These are phyloP conservation scores for Beauveria australis DNA, from an alignment of 2,329 filamentous ascomycete species.

Conservation along the genomic window DNA sequence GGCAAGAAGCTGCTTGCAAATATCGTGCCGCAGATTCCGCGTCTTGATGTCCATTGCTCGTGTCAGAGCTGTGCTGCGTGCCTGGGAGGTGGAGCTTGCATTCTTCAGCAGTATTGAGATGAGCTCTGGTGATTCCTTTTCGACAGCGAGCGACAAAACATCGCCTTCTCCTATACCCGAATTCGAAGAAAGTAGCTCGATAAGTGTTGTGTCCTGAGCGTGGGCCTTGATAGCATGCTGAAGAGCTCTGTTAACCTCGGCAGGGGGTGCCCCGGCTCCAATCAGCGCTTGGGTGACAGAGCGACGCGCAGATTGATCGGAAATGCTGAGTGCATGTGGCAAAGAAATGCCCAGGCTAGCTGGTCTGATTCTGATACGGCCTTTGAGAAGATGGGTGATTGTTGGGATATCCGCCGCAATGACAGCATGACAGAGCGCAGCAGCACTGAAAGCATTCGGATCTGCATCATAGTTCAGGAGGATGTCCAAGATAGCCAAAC, in stretches of 20 bases:
- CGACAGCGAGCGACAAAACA: slow-evolving; percentile 38
- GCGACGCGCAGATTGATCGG: slow-evolving; percentile 42
- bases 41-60: slow-evolving; percentile 35
- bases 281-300: slow-evolving; percentile 42
- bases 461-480: slow-evolving; percentile 45
- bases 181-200: slow-evolving; percentile 34
- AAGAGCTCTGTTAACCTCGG: slow-evolving; percentile 43
- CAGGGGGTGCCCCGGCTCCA: slow-evolving; percentile 37
- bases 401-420: slow-evolving; percentile 35
- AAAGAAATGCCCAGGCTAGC: slow-evolving; percentile 40
- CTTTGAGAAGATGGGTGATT: slow-evolving; percentile 40
- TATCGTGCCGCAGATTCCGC: slow-evolving; percentile 30
- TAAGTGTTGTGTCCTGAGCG: slow-evolving; percentile 39
- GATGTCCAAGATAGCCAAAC: slow-evolving; percentile 35
- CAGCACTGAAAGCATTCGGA: slow-evolving; percentile 44
- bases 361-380: slow-evolving; percentile 27
- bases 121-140: slow-evolving; percentile 36
- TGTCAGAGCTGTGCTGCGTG: slow-evolving; percentile 33
- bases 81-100: slow-evolving; percentile 26
- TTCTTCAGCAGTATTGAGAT: slow-evolving; percentile 36
- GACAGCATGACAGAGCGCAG: slow-evolving; percentile 43
- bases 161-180: slow-evolving; percentile 44
- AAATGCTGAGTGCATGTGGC: slow-evolving; percentile 43
- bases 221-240: slow-evolving; percentile 40
- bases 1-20: slow-evolving; percentile 37